Evolutionary conservation across 2,329 filamentous ascomycete species (phyloP), one percentile per base, ranked within the genome.

Genomic region (Trichophyton benhamiae): DNA sequence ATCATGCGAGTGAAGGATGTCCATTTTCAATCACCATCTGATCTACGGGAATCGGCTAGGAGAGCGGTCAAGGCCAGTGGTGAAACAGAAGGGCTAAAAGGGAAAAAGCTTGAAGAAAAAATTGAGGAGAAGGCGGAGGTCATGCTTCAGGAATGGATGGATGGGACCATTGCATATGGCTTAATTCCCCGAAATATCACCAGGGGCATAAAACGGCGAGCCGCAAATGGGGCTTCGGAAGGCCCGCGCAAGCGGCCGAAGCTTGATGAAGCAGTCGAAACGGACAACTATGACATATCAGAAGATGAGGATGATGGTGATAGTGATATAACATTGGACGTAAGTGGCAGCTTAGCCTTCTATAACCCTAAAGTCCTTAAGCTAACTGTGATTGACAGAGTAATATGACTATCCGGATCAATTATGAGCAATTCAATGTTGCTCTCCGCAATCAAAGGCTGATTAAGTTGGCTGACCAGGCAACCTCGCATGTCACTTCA

Each of bases 381-480:
- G 17, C 64, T 66, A 57, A 66, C 38, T 1, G 17, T 2, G 11
- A 25, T 11, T 6, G 41, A 17, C 70, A 95, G 86, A 82, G 84
- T 58, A 82, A 87, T 62, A 78, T 91, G 65, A 80, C 91, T 41
- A 78, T 97, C 57, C 84, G 87, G 30, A 79, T 96, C 60, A 96
- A 96, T 70, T 87, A 89, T 68, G 87, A 91, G 61, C 95, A 92
- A 72, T 89, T 90, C 63, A 79, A 87, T 5, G 88, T 96, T 8
- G 85, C 88, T 58, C 79, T 96, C 65, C 88, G 92, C 61, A 96
- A 90, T 68, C 82, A 86, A 65, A 83, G 85, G 20, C 83, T 97
- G 2, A 83, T 87, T 59, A 80, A 84, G n/a, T 82, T 91, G 61
- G 89, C 85, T 0, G 80, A 85, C 59, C 83, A 87, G 60, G 79